Conservation (phyloP, 2,329 filamentous ascomycete species). For the Colletotrichum sp. region DNA sequence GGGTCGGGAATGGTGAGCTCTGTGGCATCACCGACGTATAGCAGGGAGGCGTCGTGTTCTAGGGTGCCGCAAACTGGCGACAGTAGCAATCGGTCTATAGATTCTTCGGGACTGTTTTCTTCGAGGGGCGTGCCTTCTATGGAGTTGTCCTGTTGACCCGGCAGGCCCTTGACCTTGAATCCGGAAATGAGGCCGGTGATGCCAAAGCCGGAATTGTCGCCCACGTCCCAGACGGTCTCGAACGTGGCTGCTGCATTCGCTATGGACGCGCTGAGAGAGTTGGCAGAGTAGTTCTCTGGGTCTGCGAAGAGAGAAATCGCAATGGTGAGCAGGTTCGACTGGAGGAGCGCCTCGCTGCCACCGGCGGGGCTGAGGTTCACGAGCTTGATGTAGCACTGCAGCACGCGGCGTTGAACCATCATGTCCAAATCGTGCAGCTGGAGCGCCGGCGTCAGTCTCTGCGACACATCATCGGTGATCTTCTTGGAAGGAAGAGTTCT, state of each 20-base stretch:
- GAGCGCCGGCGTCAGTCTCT: constrained; percentile 82
- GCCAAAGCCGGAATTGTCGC: constrained; percentile 93
- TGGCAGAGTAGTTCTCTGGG: constrained; percentile 85
- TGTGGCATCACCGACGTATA: constrained; percentile 68
- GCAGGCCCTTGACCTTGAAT: constrained; percentile 73
- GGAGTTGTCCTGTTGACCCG: constrained; percentile 68
- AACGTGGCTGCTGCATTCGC: constrained; percentile 89
- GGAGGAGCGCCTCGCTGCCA: constrained; percentile 83
- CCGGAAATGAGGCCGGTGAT: constrained; percentile 85
- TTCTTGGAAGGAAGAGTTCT: constrained; percentile 84
- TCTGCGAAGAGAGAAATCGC: constrained; percentile 93
- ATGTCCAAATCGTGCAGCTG: constrained; percentile 90
- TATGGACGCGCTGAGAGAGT: constrained; percentile 87
- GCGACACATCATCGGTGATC: constrained; percentile 83
- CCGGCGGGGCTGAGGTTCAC: constrained; percentile 87
- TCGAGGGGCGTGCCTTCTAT: constrained; percentile 50
- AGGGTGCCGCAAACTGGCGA: constrained; percentile 82
- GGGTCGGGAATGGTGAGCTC: constrained; percentile 66
- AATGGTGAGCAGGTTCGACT: constrained; percentile 89
- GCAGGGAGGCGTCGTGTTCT: constrained; percentile 85
- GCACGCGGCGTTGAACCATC: constrained; percentile 90
- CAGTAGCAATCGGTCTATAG: constrained; percentile 65
- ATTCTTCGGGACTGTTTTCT: constrained; percentile 65
- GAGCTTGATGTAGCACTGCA: constrained; percentile 94
- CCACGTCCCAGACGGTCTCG: constrained; percentile 93